Percentiles rank a stretch among this genome's conserved stretches.
These are phyloP conservation scores for Pyropia haitanensis DNA, from an alignment of 23 red algal genomes.

Conservation along the genomic window DNA sequence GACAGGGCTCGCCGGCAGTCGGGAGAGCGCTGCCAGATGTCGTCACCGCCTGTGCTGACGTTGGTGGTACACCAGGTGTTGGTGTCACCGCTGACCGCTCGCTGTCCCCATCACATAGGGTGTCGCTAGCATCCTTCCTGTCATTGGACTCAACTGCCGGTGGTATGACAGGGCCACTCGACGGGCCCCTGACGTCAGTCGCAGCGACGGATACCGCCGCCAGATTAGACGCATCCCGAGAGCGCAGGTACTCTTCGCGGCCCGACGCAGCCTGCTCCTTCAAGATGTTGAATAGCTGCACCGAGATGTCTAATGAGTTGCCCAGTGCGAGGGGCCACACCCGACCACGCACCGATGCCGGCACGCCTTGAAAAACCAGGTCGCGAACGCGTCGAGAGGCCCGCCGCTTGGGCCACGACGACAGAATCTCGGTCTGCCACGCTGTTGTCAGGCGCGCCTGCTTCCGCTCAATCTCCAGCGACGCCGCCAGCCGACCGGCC, in stretches of 20 bases:
- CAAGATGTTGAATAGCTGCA: constrained; percentile 73
- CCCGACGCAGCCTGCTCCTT: constrained; percentile 68
- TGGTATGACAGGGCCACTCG: no score
- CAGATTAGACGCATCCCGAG: constrained; percentile 25
- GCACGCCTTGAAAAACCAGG: constrained; percentile 74
- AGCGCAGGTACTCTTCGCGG: constrained; percentile 47
- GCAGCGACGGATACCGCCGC: constrained; percentile 6
- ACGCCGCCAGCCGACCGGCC: no score
- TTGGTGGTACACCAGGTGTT: no score
- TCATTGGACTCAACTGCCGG: no score
- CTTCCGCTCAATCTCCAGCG: constrained; percentile 5
- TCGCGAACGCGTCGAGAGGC: constrained; percentile 57
- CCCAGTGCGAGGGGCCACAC: constrained; percentile 83
- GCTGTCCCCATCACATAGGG: constrained; percentile 47
- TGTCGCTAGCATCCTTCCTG: no score
- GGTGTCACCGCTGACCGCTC: no score
- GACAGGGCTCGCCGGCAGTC: no score
- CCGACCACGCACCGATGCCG: constrained; percentile 60
- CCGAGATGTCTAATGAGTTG: constrained; percentile 75
- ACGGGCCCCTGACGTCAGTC: no score
- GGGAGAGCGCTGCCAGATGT: no score
- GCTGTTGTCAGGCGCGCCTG: constrained; percentile 45
- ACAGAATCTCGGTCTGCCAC: constrained; percentile 77
- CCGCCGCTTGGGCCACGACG: constrained; percentile 63
- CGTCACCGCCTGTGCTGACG: no score